Conservation (phyloP, 257 asterid species). For the Solanum chiquidenum region DNA sequence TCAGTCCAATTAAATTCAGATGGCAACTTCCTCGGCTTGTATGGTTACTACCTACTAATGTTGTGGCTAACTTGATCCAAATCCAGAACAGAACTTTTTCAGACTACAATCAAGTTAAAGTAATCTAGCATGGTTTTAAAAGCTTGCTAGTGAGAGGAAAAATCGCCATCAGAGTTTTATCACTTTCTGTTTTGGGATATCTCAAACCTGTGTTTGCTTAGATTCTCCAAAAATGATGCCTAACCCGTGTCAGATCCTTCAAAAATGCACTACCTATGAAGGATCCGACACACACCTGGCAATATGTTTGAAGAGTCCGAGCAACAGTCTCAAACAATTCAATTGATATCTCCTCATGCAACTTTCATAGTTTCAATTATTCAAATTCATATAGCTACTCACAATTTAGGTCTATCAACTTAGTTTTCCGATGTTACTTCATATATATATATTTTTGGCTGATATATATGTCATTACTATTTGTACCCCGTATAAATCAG, state of each 20-base stretch:
- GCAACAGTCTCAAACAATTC: neutral
- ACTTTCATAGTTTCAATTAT: neutral
- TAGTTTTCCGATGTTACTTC: neutral
- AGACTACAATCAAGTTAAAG: neutral
- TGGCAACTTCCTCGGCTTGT: neutral
- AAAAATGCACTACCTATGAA: neutral
- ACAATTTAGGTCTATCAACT: neutral
- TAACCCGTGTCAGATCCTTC: neutral
- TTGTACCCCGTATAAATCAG: neutral
- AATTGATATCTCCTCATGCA: neutral
- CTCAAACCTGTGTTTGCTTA: neutral
- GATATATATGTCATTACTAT: neutral
- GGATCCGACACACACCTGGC: neutral
- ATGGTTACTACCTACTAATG: neutral
- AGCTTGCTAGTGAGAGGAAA: neutral
- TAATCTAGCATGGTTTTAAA: neutral
- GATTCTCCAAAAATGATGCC: neutral
- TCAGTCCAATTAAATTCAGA: neutral
- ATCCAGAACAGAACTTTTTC: neutral
- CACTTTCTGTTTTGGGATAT: neutral
- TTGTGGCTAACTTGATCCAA: neutral
- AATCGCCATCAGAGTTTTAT: neutral
- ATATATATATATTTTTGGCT: neutral
- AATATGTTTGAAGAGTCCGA: neutral
- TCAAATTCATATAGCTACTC: neutral